Evolutionary conservation across 140 eudicot genomes (phyloP), one percentile per base, ranked within the genome.

Genomic region (Senecio squalidus): DNA sequence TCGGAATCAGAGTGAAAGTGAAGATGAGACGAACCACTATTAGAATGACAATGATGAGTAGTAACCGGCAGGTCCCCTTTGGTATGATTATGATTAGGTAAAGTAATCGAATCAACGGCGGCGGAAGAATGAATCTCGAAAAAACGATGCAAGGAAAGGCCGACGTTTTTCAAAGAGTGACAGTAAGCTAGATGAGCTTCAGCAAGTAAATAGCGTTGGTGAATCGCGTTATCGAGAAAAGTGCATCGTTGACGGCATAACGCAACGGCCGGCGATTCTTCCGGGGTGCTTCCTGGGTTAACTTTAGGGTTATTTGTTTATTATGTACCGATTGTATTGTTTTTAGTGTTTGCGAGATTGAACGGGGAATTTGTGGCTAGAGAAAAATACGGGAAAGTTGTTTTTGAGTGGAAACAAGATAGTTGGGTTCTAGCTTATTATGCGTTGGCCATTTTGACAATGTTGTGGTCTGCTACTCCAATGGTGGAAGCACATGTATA

Each of bases 181-280:
- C 78, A 70, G 50, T 93, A 93, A 4, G 95, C 89, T 23, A 84
- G 28, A 51, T 93, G 99, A 41, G 96, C 84, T 38, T 84, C 82
- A 6, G 99, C 81, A 0, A 93, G 67, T 24, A 68, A 81, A 28
- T 64, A 84, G 0, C 98, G 89, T 13, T 78, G 92, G 54, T 78
- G 93, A 28, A 92, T 69, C 23, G 98, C 95, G 4, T 72, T 76
- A 67, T 88, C 86, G 23, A 92, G 85, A 17, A 79, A 84, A 8
- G 58, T 8, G 51, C 94, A 80, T 1, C 98, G 70, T 9, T 84
- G 83, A 0, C 89, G 72, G 69, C 98, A 92, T 0, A 92, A 71
- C 6, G 80, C 70, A 21, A 92, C 93, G 69, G 98, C 98, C 70
- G 95, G 96, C 0, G 80, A 70, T 26, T 92, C 98, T 4, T 92